phyloP scores from a whole-genome alignment of 768 basidiomycete genomes.

The Suillus discolor region DNA sequence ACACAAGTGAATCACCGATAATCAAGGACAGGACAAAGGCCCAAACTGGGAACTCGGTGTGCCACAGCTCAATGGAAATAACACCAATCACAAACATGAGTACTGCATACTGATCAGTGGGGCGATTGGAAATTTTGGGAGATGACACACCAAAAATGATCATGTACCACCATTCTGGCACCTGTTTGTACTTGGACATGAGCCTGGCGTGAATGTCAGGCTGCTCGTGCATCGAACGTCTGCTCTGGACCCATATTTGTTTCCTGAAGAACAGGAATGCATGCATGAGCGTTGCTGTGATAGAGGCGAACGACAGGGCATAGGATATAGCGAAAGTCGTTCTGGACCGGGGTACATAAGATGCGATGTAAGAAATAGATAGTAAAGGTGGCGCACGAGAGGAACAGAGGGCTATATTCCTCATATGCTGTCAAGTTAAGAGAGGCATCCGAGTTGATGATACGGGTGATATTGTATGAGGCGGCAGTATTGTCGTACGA shows the following conservation, averaged over 20 bases:
- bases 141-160: constrained; percentile 37
- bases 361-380: constrained; percentile 17
- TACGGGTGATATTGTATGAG: constrained; percentile 57
- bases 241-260: constrained; percentile 73
- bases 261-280: constrained; percentile 77
- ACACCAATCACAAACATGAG: constrained; percentile 38
- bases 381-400: constrained; percentile 42
- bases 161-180: constrained; percentile 57
- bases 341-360: constrained; percentile 23
- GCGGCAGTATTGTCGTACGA: constrained; percentile 67
- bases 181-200: constrained; percentile 47
- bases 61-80: constrained; percentile 38
- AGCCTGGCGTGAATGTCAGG: constrained; percentile 62
- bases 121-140: constrained; percentile 6
- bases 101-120: constrained; percentile 14
- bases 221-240: constrained; percentile 74
- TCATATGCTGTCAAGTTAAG: constrained; percentile 59
- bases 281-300: constrained; percentile 76
- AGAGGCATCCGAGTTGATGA: constrained; percentile 54
- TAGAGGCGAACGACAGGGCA: constrained; percentile 80
- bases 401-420: constrained; percentile 61
- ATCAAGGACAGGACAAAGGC: constrained; percentile 31
- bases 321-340: constrained; percentile 79
- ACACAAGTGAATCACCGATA: constrained; percentile 11
- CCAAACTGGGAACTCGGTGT: constrained; percentile 45